phyloP scores from a whole-genome alignment of 2,329 filamentous ascomycete genomes.

The Botrytis cinerea region DNA sequence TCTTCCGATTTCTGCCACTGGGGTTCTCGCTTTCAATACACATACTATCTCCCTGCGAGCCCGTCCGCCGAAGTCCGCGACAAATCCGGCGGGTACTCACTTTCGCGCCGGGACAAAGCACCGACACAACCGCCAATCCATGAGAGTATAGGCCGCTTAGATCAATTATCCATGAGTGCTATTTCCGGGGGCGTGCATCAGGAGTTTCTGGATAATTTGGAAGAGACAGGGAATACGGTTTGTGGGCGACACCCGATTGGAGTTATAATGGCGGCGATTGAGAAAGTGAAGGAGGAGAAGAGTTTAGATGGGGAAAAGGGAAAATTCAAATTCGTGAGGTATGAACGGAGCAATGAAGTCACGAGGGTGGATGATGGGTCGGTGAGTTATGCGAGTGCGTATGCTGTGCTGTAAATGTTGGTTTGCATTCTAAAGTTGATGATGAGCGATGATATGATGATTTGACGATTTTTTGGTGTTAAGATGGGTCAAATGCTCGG shows the following conservation, averaged over 20 bases:
- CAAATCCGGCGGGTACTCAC: slow-evolving; percentile 35
- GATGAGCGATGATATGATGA: background rate
- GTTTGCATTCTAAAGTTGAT: background rate
- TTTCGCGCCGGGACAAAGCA: slow-evolving; percentile 39
- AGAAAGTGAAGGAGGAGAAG: slow-evolving; percentile 53
- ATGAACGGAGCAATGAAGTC: slow-evolving; percentile 81
- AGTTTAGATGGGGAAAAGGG: slow-evolving; percentile 37
- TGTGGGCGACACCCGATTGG: slow-evolving; percentile 96
- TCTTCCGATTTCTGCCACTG: slow-evolving; percentile 98
- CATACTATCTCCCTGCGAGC: slow-evolving; percentile 68
- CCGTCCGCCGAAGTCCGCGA: slow-evolving; percentile 43
- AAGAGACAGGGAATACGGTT: slow-evolving; percentile 81
- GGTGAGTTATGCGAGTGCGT: slow-evolving; percentile 93
- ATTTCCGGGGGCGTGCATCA: slow-evolving; percentile 75
- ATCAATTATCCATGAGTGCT: slow-evolving; percentile 80
- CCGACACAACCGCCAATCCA: slow-evolving; percentile 63
- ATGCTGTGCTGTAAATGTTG: slow-evolving; percentile 61
- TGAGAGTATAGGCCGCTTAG: slow-evolving; percentile 79
- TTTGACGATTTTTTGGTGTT: background rate
- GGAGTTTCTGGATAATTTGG: slow-evolving; percentile 68
- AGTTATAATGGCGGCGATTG: slow-evolving; percentile 84
- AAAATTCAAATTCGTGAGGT: slow-evolving; percentile 73
- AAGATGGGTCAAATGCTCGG: background rate
- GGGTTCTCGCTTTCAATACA: slow-evolving; percentile 83
- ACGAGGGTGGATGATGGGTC: slow-evolving; percentile 71